These are phyloP conservation scores for Phytophthora palmivora DNA, from an alignment of 352 stramenopile species.

Conservation along the genomic window DNA sequence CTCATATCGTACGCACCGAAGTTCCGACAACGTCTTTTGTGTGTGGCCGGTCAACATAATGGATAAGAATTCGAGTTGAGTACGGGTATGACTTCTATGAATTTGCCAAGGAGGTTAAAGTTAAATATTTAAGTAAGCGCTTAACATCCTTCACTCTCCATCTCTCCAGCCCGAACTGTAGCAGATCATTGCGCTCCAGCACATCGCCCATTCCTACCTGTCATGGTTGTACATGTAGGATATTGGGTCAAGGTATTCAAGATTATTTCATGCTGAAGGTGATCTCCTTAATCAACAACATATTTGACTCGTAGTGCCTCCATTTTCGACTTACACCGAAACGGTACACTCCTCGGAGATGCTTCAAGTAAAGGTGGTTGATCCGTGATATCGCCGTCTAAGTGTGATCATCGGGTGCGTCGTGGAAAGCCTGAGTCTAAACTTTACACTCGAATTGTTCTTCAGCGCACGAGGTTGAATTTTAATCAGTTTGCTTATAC, in stretches of 20 bases:
- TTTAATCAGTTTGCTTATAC: background rate
- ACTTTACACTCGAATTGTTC: background rate
- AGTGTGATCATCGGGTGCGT: background rate
- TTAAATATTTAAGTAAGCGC: too few relatives aligned
- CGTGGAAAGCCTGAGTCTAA: background rate
- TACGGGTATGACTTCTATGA: too few relatives aligned
- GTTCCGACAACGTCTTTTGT: background rate
- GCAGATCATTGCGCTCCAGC: too few relatives aligned
- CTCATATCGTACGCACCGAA: slow-evolving; percentile 10
- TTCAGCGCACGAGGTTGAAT: background rate
- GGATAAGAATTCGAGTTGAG: background rate
- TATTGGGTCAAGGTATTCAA: background rate
- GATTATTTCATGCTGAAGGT: too few relatives aligned
- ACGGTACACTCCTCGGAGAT: background rate
- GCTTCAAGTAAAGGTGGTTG: slow-evolving; percentile 6
- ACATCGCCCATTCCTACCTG: too few relatives aligned
- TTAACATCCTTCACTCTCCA: too few relatives aligned
- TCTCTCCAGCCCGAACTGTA: too few relatives aligned
- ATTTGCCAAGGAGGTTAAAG: too few relatives aligned
- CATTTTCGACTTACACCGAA: background rate
- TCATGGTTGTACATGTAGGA: too few relatives aligned
- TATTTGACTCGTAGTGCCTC: background rate
- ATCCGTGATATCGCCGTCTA: background rate
- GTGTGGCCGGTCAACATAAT: background rate
- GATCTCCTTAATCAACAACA: too few relatives aligned